Percentiles rank a stretch among this genome's conserved stretches.
These are phyloP conservation scores for Blastobotrys malaysiensis DNA, from an alignment of 1,139 yeast species.

Conservation along the genomic window DNA sequence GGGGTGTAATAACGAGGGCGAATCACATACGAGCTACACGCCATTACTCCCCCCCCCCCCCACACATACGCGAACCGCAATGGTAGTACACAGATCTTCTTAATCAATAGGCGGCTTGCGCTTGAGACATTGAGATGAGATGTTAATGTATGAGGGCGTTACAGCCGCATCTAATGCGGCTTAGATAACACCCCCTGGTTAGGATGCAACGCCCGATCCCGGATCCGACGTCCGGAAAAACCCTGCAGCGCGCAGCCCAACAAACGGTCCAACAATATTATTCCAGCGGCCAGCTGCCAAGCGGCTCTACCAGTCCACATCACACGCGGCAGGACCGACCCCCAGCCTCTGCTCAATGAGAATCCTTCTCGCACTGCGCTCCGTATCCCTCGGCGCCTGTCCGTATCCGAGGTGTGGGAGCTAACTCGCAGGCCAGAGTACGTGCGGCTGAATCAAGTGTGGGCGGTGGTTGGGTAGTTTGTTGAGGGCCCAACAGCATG, in stretches of 20 bases:
- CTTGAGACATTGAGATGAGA: not conserved
- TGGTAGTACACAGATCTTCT: too few species aligned
- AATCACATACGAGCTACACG: not conserved
- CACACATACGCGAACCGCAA: too few species aligned
- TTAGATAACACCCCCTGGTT: too few species aligned
- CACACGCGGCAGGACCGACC: too few species aligned
- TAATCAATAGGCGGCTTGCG: too few species aligned
- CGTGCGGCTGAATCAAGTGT: not conserved
- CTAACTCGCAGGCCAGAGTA: not conserved
- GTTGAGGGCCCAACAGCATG: slow-evolving; percentile 1
- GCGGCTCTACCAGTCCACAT: not conserved
- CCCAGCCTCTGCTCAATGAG: too few species aligned
- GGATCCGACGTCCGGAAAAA: not conserved
- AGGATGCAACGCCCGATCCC: not conserved
- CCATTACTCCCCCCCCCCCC: not conserved
- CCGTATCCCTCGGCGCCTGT: too few species aligned
- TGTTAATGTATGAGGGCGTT: too few species aligned
- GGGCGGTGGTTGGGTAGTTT: not conserved
- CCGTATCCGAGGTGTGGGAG: not conserved
- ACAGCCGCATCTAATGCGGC: too few species aligned
- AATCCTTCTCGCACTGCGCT: too few species aligned
- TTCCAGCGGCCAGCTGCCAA: not conserved
- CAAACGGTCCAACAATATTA: not conserved
- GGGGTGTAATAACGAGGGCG: not conserved
- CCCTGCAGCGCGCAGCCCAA: not conserved